A percentile compares a stretch with the other conserved stretches of the same genome.
These are phyloP conservation scores for Yueomyces sp. DNA, from an alignment of 1,139 yeast species.

Conservation along the genomic window DNA sequence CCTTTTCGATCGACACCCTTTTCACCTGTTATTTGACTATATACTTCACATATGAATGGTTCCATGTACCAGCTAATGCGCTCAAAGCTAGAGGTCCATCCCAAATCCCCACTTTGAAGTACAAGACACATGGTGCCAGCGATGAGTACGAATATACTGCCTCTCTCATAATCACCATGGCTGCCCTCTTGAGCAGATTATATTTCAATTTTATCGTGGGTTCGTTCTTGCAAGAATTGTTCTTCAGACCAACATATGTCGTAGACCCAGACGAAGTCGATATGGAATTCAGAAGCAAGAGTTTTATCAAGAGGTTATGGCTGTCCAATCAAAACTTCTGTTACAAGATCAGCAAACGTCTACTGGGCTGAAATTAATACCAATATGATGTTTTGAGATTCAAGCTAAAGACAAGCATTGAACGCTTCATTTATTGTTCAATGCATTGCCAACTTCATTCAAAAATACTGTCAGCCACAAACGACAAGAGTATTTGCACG, in stretches of 20 bases:
- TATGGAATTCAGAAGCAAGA: slow-evolving; percentile 24
- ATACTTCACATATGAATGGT: slow-evolving; percentile 70
- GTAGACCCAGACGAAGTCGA: slow-evolving; percentile 26
- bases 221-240: slow-evolving; percentile 41
- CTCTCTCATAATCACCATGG: slow-evolving; percentile 45
- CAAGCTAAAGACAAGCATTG: too few species aligned
- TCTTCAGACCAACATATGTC: slow-evolving; percentile 23
- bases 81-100: slow-evolving; percentile 7
- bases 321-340: slow-evolving; percentile 21
- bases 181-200: slow-evolving; percentile 41
- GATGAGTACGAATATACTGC: slow-evolving; percentile 59
- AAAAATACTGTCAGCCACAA: too few species aligned
- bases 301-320: slow-evolving; percentile 19
- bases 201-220: slow-evolving; percentile 53
- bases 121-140: slow-evolving; percentile 36
- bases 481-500: too few species aligned
- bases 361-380: slow-evolving; percentile 6
- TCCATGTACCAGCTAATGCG: slow-evolving; percentile 28
- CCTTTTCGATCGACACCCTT: slow-evolving; percentile 56
- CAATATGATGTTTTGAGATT: neutral
- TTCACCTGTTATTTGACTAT: slow-evolving; percentile 57
- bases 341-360: slow-evolving; percentile 16
- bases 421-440: too few species aligned
- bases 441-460: too few species aligned
- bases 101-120: slow-evolving; percentile 26